A percentile compares a stretch with the other conserved stretches of the same genome.
Conservation (phyloP, 2,329 filamentous ascomycete genomes). For the Colletotrichum gigasporum region DNA sequence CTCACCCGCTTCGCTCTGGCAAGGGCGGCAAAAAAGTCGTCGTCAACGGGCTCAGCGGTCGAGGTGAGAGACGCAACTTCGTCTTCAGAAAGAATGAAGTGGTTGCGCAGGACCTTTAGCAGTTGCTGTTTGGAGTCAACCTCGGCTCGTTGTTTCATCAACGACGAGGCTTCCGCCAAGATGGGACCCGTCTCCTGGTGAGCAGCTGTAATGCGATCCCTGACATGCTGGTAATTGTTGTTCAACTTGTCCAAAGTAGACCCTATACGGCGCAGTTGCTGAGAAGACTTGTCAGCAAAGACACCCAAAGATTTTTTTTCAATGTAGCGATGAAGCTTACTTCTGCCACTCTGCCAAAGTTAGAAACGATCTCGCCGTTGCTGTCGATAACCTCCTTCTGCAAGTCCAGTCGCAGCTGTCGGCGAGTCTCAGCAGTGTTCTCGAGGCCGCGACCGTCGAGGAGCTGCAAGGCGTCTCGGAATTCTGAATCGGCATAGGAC, state of each 20-base stretch:
- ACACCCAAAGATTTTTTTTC: too few relatives aligned
- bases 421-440: slow-evolving; percentile 81
- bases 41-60: slow-evolving; percentile 83
- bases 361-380: slow-evolving; percentile 87
- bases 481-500: slow-evolving; percentile 92
- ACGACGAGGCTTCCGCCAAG: slow-evolving; percentile 77
- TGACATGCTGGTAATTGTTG: slow-evolving; percentile 82
- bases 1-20: slow-evolving; percentile 86
- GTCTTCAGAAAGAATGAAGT: slow-evolving; percentile 86
- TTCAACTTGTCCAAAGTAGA: slow-evolving; percentile 82
- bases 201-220: slow-evolving; percentile 77
- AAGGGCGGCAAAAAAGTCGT: slow-evolving; percentile 82
- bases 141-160: slow-evolving; percentile 78
- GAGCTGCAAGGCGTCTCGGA: slow-evolving; percentile 82
- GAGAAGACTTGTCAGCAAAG: slow-evolving; percentile 12
- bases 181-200: slow-evolving; percentile 79
- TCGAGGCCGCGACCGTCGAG: slow-evolving; percentile 76
- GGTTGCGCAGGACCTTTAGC: slow-evolving; percentile 78
- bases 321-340: slow-evolving; percentile 63
- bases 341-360: slow-evolving; percentile 91
- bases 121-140: slow-evolving; percentile 84
- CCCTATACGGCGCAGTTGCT: slow-evolving; percentile 91
- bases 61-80: slow-evolving; percentile 81
- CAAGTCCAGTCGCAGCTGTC: slow-evolving; percentile 81
- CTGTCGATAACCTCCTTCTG: slow-evolving; percentile 93